Evolutionary conservation across 805 yeast species (phyloP).

Genomic region (Cyberlindnera misumaiensis): DNA sequence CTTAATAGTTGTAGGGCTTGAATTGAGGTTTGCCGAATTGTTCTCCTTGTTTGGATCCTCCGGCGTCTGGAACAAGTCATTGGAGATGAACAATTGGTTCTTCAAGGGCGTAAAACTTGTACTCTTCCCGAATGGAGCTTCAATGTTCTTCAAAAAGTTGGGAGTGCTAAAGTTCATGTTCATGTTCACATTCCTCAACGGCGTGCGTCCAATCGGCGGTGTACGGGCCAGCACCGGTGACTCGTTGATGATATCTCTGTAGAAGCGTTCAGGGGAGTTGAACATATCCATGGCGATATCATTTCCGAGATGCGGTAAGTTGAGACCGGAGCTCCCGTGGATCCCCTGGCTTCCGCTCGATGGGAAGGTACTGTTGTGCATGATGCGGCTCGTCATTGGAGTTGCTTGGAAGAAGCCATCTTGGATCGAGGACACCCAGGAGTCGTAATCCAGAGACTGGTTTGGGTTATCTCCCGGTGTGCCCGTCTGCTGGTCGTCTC

Average conservation of each 20-base stretch:
- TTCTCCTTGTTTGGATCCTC: slow-evolving; percentile 11
- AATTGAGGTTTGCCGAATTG: slow-evolving; percentile 12
- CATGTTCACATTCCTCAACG: slow-evolving; percentile 13
- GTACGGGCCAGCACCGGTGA: slow-evolving; percentile 21
- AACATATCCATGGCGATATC: slow-evolving; percentile 11
- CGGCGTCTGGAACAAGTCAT: slow-evolving; percentile 19
- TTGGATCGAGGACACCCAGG: slow-evolving; percentile 23
- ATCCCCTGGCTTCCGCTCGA: not conserved
- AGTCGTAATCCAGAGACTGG: slow-evolving; percentile 21
- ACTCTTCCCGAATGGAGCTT: slow-evolving; percentile 4
- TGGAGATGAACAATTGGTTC: slow-evolving; percentile 16
- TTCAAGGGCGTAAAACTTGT: slow-evolving; percentile 21
- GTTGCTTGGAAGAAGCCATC: slow-evolving; percentile 23
- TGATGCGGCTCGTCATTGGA: slow-evolving; percentile 19
- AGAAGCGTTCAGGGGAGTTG: slow-evolving; percentile 24
- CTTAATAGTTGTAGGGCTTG: slow-evolving; percentile 25
- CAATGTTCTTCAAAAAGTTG: slow-evolving; percentile 19
- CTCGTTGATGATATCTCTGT: slow-evolving; percentile 22
- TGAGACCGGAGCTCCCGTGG: not conserved
- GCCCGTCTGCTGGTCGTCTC: not conserved
- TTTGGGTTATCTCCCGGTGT: slow-evolving; percentile 1
- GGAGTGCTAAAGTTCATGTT: slow-evolving; percentile 22
- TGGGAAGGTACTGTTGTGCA: slow-evolving; percentile 10
- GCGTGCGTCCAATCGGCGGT: slow-evolving; percentile 22
- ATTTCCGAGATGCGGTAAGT: slow-evolving; percentile 1